Evolutionary conservation across 2,329 filamentous ascomycete genomes (phyloP), one percentile per base, ranked within the genome.

Genomic region (Ceratocystis variospora): DNA sequence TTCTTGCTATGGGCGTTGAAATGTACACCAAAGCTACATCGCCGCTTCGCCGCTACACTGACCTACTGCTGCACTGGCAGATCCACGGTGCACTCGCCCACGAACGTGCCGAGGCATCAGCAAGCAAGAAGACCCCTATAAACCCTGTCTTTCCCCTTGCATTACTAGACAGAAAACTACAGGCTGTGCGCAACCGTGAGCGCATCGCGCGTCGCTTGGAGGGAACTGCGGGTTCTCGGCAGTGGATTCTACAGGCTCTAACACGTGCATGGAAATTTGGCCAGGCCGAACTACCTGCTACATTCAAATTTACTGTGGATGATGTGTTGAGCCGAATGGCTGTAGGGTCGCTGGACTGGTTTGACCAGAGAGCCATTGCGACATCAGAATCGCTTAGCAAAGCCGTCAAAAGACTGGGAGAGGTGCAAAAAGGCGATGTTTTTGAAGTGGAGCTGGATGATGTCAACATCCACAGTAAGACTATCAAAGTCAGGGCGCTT

Each of bases 31-130:
- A 85, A 70, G 80, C 80, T 48, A 88, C 86, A 6, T 86, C 82
- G 62, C 86, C 86, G 19, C 77, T 88, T n/a, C 83, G 86, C 44
- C 81, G 86, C 55, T 87, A 81, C 73, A 74, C 77, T 4, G 86
- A 88, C 73, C 75, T 88, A 61, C 72, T 88, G 41, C 79, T 82
- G 1, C 85, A 87, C 74, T 87, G 83, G 83, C 85, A 88, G 73
- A 82, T 88, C 68, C 80, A 86, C 71, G 81, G 80, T 1, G 80
- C 82, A 8, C 74, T 88, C 41, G 75, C 76, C 15, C 73, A 78
- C 67, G 79, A 81, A 70, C 76, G 78, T 7, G 68, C 28, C 67
- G 71, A 53, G 70, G 37, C 48, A 22, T 22, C 37, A 10, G n/a
- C 19, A 73, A 19, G 67, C 72, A 5, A 31, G 12, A 19, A 59